Evolutionary conservation across 345 rosid genomes (phyloP).

Genomic region (Viola odorata): DNA sequence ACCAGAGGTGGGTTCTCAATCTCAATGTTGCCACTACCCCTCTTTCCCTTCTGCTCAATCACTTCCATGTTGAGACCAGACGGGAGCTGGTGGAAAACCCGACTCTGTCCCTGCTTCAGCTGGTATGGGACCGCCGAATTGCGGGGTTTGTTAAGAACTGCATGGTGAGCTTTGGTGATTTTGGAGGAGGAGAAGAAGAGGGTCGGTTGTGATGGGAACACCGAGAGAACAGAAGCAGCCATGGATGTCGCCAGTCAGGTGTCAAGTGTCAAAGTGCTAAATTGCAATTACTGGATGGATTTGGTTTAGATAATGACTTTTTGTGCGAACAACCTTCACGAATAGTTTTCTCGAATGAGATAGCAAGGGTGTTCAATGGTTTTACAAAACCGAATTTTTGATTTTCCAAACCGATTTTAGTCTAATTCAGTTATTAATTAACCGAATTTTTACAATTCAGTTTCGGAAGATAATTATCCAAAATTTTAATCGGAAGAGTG

Average conservation of each 20-base stretch:
- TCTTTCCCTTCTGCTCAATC: conserved; percentile 47
- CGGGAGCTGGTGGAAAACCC: conserved; percentile 65
- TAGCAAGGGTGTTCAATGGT: too few species aligned
- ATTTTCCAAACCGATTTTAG: too few species aligned
- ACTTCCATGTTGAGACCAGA: conserved; percentile 81
- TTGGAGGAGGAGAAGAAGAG: conserved; percentile 3
- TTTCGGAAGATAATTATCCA: too few species aligned
- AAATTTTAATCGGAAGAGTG: too few species aligned
- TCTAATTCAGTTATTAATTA: too few species aligned
- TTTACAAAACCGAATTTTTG: too few species aligned
- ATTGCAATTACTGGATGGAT: too few species aligned
- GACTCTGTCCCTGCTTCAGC: conserved; percentile 60
- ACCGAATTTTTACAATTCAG: too few species aligned
- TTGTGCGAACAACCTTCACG: too few species aligned
- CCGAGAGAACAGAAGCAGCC: conserved; percentile 31
- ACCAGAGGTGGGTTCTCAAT: conserved; percentile 52
- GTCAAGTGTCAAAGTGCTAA: conserved; percentile 1
- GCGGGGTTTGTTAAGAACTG: conserved; percentile 25
- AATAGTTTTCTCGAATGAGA: too few species aligned
- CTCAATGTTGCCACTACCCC: conserved; percentile 7
- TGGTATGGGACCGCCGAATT: conserved; percentile 39
- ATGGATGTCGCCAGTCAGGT: conserved; percentile 11
- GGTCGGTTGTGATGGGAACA: conserved; percentile 13
- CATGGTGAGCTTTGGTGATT: conserved; percentile 24
- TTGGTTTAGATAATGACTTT: too few species aligned